Conservation (phyloP, 257 asterid species). For the Dorcoceras hygrometricum region DNA sequence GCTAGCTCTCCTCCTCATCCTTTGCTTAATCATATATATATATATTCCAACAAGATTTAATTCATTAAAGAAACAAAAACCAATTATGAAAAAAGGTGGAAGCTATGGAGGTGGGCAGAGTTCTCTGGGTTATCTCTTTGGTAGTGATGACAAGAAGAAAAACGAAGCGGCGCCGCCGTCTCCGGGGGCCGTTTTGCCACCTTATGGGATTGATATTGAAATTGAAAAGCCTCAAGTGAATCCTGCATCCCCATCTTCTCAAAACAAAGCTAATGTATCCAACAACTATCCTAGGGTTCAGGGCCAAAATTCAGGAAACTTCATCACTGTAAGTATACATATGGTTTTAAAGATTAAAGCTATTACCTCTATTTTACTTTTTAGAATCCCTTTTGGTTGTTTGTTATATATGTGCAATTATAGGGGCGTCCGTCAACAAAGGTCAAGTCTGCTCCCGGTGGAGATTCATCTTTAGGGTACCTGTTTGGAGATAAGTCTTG, state of each 20-base stretch:
- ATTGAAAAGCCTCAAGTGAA: conserved; percentile 25
- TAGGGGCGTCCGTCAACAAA: conserved; percentile 62
- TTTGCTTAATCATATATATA: not conserved
- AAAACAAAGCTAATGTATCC: conserved; percentile 20
- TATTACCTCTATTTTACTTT: not conserved
- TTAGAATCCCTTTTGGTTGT: not conserved
- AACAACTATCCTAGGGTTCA: conserved; percentile 23
- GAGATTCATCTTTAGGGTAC: conserved; percentile 61
- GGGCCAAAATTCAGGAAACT: conserved; percentile 43
- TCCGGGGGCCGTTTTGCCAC: conserved; percentile 37
- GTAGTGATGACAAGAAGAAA: conserved; percentile 39
- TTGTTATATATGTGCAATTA: not conserved
- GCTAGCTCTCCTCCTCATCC: not conserved
- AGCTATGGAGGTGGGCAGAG: conserved; percentile 64
- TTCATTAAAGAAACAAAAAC: not conserved
- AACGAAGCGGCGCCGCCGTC: conserved; percentile 32
- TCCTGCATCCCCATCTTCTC: conserved; percentile 24
- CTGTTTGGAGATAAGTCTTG: conserved; percentile 51
- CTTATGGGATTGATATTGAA: conserved; percentile 43
- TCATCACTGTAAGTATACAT: conserved; percentile 38
- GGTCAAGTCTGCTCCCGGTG: conserved; percentile 59
- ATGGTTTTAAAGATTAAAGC: not conserved
- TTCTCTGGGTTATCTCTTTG: conserved; percentile 60
- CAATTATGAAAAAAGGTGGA: conserved; percentile 41
- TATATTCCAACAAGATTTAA: too few relatives aligned